These are phyloP conservation scores for Elaeagnus macrophylla DNA, from an alignment of 306 rosid species.

Conservation along the genomic window DNA sequence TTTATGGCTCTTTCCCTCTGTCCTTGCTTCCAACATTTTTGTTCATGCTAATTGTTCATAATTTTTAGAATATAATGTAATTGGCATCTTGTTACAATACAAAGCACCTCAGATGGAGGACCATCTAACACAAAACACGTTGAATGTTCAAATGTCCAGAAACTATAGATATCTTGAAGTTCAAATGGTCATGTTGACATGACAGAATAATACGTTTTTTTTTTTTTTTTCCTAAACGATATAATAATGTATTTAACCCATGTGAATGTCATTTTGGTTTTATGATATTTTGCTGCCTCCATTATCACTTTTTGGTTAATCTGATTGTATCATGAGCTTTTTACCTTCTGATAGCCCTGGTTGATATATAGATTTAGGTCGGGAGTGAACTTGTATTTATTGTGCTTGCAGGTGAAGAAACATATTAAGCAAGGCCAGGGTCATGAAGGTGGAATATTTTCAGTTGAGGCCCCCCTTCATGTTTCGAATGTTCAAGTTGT, in stretches of 20 bases:
- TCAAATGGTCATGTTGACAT: background rate
- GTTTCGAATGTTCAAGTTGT: constrained; percentile 77
- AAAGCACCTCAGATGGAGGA: background rate
- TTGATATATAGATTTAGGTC: background rate
- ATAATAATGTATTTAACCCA: too few species aligned
- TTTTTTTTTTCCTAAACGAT: too few species aligned
- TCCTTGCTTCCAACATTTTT: background rate
- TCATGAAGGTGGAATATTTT: constrained; percentile 89
- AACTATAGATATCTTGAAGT: background rate
- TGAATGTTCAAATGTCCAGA: background rate
- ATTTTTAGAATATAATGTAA: too few species aligned
- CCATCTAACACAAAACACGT: background rate
- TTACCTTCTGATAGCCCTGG: background rate
- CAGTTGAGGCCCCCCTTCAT: constrained; percentile 91
- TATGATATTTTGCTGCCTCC: background rate
- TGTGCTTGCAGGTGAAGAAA: constrained; percentile 57
- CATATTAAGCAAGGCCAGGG: constrained; percentile 97
- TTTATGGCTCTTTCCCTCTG: background rate
- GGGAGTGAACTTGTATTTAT: background rate
- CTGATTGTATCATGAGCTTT: background rate
- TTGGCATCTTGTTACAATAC: background rate
- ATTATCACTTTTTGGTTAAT: background rate
- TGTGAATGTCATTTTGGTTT: too few species aligned
- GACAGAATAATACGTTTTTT: too few species aligned
- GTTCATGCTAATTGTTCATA: background rate